Base-by-base conservation (phyloP, 2,329 filamentous ascomycete species). In the Pseudogymnoascus sp. region DNA sequence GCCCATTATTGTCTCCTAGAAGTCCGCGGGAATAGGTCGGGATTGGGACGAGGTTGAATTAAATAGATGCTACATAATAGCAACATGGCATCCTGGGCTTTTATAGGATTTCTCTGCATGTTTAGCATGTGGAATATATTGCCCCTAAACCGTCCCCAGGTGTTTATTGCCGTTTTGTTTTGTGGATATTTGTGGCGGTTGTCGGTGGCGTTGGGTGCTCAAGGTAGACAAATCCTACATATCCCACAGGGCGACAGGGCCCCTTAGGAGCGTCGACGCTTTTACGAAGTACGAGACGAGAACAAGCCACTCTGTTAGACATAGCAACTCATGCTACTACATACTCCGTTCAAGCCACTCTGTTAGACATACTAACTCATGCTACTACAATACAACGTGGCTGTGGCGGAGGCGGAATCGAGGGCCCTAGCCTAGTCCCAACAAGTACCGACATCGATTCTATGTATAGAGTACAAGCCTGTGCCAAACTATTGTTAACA, bases 261-360 rank as follows among this genome's bases (percentile, higher is more conserved):
- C n/a, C 23, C 26, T 31, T 31, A 17, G 15, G 15, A 31, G 40
- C 19, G 11, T 19, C 23, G 11, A 28, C 26, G 10, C 40, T 28
- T 53, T 53, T 53, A 31, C 47, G 47, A 53, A 50, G 44, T 50
- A 50, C 44, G 47, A 53, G 23, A 31, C 2, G n/a, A n/a, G n/a
- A n/a, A n/a, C 26, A 53, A 53, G 47, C 47, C 47, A 53, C 47
- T 53, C 47, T 31, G 23, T 31, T 53, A 53, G 47, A 53, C 47
- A 53, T 31, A 11, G n/a, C 31, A 23, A 13, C 23, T 17, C 10
- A 26, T 28, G 31, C 19, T 53, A 28, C 23, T 53, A 53, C 26
- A 31, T n/a, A n/a, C n/a, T n/a, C n/a, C n/a, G n/a, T n/a, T 2
- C 26, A 53, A 53, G 47, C 47, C 47, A 53, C 47, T 53, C 47